These are phyloP conservation scores for Ochetophila trinervis DNA, from an alignment of 306 rosid genomes.

Conservation along the genomic window DNA sequence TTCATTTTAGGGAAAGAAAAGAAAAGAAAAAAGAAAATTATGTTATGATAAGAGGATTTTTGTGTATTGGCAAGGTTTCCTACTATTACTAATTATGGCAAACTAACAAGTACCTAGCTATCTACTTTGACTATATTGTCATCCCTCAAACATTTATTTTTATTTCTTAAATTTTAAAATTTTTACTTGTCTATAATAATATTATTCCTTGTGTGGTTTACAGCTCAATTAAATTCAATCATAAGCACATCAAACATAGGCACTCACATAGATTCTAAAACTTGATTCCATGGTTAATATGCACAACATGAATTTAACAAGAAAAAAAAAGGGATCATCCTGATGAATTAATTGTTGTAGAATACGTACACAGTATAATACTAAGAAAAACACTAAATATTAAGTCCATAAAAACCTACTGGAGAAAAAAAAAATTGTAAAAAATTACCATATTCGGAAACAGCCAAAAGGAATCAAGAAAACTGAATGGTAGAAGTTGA, in stretches of 20 bases:
- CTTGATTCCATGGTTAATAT: no score
- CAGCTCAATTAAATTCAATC: no score
- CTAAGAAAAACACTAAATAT: not conserved
- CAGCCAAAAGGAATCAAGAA: slow-evolving; percentile 37
- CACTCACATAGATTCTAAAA: no score
- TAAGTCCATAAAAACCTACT: not conserved
- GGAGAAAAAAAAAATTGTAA: not conserved
- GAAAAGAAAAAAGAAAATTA: not conserved
- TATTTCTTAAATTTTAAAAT: no score
- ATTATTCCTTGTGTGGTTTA: no score
- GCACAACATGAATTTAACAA: no score
- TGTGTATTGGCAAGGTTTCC: not conserved
- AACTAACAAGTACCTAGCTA: not conserved
- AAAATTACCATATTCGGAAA: slow-evolving; percentile 39
- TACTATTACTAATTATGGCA: not conserved
- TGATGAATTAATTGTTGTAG: not conserved
- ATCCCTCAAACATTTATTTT: no score
- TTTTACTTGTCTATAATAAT: no score
- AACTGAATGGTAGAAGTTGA: slow-evolving; percentile 41
- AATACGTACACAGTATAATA: not conserved
- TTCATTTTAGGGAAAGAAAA: not conserved
- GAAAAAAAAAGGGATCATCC: no score
- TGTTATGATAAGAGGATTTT: not conserved
- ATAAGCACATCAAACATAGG: no score
- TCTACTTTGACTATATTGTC: no score